A percentile compares a stretch with the other conserved stretches of the same genome.
Conservation (phyloP, 345 rosid species). For the Turritis glabra region DNA sequence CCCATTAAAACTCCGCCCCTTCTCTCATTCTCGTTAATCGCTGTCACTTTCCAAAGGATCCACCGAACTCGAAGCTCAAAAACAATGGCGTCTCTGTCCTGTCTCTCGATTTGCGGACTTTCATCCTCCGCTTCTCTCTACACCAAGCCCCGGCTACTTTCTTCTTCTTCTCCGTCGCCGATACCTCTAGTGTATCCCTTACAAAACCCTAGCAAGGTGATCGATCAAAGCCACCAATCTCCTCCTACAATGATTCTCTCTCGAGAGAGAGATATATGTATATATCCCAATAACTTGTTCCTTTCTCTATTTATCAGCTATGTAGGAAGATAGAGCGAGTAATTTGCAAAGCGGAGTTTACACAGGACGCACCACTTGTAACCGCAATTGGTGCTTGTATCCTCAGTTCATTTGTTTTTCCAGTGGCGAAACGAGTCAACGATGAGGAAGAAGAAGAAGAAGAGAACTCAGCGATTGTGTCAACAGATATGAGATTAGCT, state of each 20-base stretch:
- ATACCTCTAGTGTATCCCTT: background rate
- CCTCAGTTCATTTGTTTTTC: constrained; percentile 69
- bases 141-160: constrained; percentile 21
- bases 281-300: background rate
- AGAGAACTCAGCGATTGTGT: constrained; percentile 50
- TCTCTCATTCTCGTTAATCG: background rate
- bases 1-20: background rate
- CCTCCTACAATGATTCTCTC: background rate
- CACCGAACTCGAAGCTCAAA: constrained; percentile 14
- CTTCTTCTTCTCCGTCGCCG: constrained; percentile 3
- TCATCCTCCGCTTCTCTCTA: constrained; percentile 14
- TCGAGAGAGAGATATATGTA: too few species aligned
- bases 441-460: constrained; percentile 52
- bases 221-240: background rate
- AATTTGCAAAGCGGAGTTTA: constrained; percentile 67
- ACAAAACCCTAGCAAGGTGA: constrained; percentile 40
- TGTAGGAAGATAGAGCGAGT: constrained; percentile 37
- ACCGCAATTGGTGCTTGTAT: constrained; percentile 75
- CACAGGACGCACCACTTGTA: constrained; percentile 66
- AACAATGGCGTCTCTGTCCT: constrained; percentile 34
- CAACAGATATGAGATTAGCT: constrained; percentile 73
- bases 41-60: background rate
- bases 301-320: background rate
- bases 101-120: constrained; percentile 18
- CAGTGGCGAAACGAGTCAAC: constrained; percentile 37